Evolutionary conservation across 805 yeast genomes (phyloP).

Genomic region (Diddensiella transvaalensis): DNA sequence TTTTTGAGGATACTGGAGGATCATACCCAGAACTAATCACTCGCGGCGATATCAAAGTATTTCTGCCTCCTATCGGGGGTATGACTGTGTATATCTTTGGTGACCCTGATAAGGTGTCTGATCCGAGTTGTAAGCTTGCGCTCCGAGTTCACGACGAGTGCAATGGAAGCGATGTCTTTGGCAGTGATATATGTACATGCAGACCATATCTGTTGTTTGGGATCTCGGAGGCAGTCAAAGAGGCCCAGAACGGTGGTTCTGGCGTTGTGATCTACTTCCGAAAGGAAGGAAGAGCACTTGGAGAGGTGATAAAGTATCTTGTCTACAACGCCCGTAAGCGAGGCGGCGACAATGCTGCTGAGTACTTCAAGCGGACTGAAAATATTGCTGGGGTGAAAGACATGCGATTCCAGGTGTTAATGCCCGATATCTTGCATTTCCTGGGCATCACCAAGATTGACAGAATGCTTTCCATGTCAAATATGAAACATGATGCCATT

Average conservation of each 20-base stretch:
- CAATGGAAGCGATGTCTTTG: constrained; percentile 67
- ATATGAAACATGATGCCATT: constrained; percentile 69
- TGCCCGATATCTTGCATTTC: constrained; percentile 69
- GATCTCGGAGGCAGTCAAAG: constrained; percentile 62
- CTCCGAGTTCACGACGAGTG: constrained; percentile 67
- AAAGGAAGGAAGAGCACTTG: constrained; percentile 67
- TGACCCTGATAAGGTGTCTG: constrained; percentile 51
- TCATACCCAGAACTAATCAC: constrained; percentile 67
- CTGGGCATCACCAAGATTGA: constrained; percentile 61
- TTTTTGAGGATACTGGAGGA: constrained; percentile 68
- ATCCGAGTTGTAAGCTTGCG: constrained; percentile 49
- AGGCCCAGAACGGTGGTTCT: constrained; percentile 63
- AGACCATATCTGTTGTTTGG: constrained; percentile 66
- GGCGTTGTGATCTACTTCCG: constrained; percentile 64
- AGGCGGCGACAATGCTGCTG: constrained; percentile 65
- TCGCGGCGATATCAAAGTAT: constrained; percentile 62
- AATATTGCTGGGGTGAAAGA: constrained; percentile 71
- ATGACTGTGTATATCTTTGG: constrained; percentile 64
- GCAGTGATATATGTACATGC: constrained; percentile 67
- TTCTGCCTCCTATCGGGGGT: constrained; percentile 69
- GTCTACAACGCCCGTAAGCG: constrained; percentile 70
- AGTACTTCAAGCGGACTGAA: constrained; percentile 65
- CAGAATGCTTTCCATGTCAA: constrained; percentile 66
- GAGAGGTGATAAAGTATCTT: constrained; percentile 66
- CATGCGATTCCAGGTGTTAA: constrained; percentile 66